Base-by-base conservation (phyloP, 768 basidiomycete species). In the Leccinum rimulosum region DNA sequence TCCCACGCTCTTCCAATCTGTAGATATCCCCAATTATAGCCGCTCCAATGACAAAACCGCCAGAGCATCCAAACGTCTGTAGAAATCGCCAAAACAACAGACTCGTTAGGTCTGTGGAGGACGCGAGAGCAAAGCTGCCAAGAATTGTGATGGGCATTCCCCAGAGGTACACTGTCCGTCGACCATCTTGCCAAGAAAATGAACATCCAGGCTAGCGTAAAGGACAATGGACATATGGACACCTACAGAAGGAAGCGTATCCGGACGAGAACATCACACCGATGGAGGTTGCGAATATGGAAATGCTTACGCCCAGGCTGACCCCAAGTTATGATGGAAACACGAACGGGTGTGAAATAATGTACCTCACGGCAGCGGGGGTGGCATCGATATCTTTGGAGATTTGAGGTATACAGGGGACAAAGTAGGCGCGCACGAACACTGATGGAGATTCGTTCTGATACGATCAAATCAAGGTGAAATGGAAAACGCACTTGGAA, bases 381-480 rank as follows among this genome's bases (percentile, higher is more conserved):
- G 88, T 82, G 0, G 87, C 77, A 22, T 80, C 50, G 11, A 93
- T 70, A 58, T 93, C 89, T 25, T 70, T 73, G 9, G 90, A 83
- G 50, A 94, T 84, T 52, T 87, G 81, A 0, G 89, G 88, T 57
- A 93, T 87, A 0, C 84, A 84, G 0, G 90, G 90, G 3, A 90
- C 79, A 67, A 93, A 91, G 1, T 83, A 82, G 0, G 83, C 86
- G 6, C 82, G 75, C 0, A 88, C 83, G 59, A 93, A 84, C 40
- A 87, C 90, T 93, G 56, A 3, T 51, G 6, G 22, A 14, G 15
- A 33, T 36, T 47, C 22, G 50, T 15, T 19, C 31, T 17, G 14
- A 49, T 49, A 6, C 40, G 38, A 47, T 15, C 33, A 28, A 27
- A 35, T n/a, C 40, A 50, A 60, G 33, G 31, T 15, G 48, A 15